Evolutionary conservation across 208 protist genomes (phyloP).

Genomic region (Tritrichomonas musculus): DNA sequence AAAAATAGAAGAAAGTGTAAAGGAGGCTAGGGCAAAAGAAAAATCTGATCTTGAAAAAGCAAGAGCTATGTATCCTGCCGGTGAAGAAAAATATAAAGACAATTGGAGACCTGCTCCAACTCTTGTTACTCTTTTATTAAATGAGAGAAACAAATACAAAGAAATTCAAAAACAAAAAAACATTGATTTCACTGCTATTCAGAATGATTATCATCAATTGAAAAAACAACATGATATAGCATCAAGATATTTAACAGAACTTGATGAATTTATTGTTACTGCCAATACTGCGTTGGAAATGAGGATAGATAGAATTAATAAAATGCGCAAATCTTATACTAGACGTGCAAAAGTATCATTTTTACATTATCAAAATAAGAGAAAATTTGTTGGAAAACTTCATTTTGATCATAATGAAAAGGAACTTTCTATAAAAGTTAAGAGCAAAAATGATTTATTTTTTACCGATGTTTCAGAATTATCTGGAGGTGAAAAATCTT

Average conservation of each 20-base stretch:
- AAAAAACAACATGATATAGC: neutral
- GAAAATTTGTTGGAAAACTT: neutral
- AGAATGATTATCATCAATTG: neutral
- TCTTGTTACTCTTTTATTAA: neutral
- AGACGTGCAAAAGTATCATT: neutral
- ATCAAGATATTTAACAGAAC: neutral
- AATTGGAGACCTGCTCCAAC: neutral
- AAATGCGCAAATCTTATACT: neutral
- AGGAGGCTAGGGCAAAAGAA: neutral
- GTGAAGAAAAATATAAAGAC: neutral
- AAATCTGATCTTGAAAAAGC: neutral
- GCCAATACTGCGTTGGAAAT: neutral
- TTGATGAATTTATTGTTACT: neutral
- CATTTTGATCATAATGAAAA: neutral
- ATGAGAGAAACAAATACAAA: neutral
- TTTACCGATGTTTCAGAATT: neutral
- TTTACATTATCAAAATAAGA: neutral
- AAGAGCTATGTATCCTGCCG: neutral
- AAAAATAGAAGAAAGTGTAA: neutral
- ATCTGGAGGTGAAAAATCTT: neutral
- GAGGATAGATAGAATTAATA: neutral
- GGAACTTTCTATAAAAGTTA: neutral
- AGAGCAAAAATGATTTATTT: neutral
- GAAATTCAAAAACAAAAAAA: neutral
- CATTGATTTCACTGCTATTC: neutral